These are phyloP conservation scores for Aspergillus ellipticus DNA, from an alignment of 495 filamentous ascomycete genomes.

Conservation along the genomic window DNA sequence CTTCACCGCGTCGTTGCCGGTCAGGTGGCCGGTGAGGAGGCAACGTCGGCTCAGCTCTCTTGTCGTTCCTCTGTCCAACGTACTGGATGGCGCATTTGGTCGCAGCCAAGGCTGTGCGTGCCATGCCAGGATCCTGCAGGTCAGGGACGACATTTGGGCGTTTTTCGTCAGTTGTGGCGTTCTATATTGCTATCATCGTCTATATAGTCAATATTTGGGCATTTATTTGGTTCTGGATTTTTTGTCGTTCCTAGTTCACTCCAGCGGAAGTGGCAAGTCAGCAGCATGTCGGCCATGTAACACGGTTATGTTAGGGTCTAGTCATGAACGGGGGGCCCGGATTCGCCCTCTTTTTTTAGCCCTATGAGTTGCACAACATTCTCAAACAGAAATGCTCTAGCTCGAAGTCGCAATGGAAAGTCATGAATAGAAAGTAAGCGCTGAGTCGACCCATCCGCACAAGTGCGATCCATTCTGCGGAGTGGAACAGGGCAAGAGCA, in stretches of 20 bases:
- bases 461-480: too few relatives aligned
- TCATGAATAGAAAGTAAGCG: too few relatives aligned
- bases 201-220: conserved; percentile 13
- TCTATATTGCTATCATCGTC: conserved; percentile 13
- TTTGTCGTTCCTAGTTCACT: not conserved
- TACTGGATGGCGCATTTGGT: conserved; percentile 8
- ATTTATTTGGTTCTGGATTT: conserved; percentile 3
- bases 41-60: not conserved
- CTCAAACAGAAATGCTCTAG: too few relatives aligned
- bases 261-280: not conserved
- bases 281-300: not conserved
- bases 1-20: not conserved
- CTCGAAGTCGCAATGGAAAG: too few relatives aligned
- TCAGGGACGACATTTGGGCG: conserved; percentile 3
- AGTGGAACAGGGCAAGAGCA: too few relatives aligned
- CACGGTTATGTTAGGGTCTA: not conserved
- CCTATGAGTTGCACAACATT: not conserved
- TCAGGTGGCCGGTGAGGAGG: not conserved
- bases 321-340: not conserved
- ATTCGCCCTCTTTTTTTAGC: conserved; percentile 11
- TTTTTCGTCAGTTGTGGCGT: conserved; percentile 11
- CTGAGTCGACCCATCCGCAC: too few relatives aligned
- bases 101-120: conserved; percentile 1
- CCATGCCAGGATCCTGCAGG: conserved; percentile 9
- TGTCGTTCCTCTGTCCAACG: conserved; percentile 6